These are phyloP conservation scores for Canna indica DNA, from an alignment of 176 grass and related monocot species.

Conservation along the genomic window DNA sequence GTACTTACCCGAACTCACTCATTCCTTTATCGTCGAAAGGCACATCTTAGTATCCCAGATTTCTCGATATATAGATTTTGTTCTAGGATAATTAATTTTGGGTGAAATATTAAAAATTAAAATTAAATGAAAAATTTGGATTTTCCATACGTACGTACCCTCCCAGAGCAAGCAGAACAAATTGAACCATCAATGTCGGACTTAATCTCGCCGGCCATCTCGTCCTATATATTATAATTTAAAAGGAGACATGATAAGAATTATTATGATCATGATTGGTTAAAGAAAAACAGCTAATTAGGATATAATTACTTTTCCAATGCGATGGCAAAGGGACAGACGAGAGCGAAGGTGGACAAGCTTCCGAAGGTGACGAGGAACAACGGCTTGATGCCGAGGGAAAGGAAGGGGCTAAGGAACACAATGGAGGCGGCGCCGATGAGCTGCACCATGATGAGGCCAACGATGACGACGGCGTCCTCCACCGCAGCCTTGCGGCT, in stretches of 20 bases:
- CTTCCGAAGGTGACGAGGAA: slow-evolving; percentile 66
- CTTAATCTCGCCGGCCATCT: slow-evolving; percentile 54
- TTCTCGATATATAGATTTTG: too few species aligned
- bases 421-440: slow-evolving; percentile 54
- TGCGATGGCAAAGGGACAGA: slow-evolving; percentile 42
- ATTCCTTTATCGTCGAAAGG: too few species aligned
- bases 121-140: not conserved
- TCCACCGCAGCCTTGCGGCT: slow-evolving; percentile 19
- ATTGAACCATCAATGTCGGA: slow-evolving; percentile 26
- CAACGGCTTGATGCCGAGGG: slow-evolving; percentile 50
- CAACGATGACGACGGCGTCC: slow-evolving; percentile 42
- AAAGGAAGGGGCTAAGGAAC: slow-evolving; percentile 51
- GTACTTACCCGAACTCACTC: too few species aligned
- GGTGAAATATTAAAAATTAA: not conserved
- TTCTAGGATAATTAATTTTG: not conserved
- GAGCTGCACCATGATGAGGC: slow-evolving; percentile 54
- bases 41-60: too few species aligned
- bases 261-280: too few species aligned
- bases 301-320: slow-evolving; percentile 37
- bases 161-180: slow-evolving; percentile 52
- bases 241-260: too few species aligned
- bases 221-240: slow-evolving; percentile 28
- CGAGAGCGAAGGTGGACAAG: slow-evolving; percentile 36
- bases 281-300: too few species aligned
- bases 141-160: slow-evolving; percentile 44